A percentile compares a stretch with the other conserved stretches of the same genome.
Evolutionary conservation across 495 filamentous ascomycete genomes (phyloP).

Genomic region (Xylaria bambusicola): DNA sequence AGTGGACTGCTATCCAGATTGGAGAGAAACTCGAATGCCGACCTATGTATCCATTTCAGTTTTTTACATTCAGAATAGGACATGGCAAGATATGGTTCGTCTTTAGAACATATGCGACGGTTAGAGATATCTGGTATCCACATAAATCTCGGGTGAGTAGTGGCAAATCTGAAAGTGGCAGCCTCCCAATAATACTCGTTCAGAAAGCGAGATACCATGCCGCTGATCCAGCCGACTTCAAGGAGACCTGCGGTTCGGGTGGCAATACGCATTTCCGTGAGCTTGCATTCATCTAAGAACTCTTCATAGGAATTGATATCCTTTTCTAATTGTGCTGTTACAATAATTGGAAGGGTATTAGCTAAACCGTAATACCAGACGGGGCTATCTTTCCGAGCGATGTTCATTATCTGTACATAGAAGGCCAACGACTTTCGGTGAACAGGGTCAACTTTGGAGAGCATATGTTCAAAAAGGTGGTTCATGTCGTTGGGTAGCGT

Average conservation of each 20-base stretch:
- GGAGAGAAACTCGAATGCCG: slow-evolving; percentile 5
- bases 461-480: slow-evolving; percentile 8
- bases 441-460: not conserved
- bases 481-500: not conserved
- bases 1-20: not conserved
- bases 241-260: slow-evolving; percentile 8
- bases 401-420: not conserved
- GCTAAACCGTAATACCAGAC: not conserved
- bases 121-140: not conserved
- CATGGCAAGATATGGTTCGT: not conserved
- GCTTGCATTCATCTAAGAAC: not conserved
- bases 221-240: too few species aligned
- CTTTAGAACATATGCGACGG: not conserved
- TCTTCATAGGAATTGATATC: not conserved
- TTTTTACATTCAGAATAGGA: not conserved
- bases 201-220: too few species aligned
- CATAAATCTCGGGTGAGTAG: not conserved
- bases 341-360: not conserved
- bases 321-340: not conserved
- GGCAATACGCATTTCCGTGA: not conserved
- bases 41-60: slow-evolving; percentile 2
- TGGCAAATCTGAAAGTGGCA: not conserved
- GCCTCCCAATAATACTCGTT: too few species aligned
- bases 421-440: not conserved
- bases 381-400: not conserved